Base-by-base conservation (phyloP, 306 rosid species). In the Prunus mongolica region DNA sequence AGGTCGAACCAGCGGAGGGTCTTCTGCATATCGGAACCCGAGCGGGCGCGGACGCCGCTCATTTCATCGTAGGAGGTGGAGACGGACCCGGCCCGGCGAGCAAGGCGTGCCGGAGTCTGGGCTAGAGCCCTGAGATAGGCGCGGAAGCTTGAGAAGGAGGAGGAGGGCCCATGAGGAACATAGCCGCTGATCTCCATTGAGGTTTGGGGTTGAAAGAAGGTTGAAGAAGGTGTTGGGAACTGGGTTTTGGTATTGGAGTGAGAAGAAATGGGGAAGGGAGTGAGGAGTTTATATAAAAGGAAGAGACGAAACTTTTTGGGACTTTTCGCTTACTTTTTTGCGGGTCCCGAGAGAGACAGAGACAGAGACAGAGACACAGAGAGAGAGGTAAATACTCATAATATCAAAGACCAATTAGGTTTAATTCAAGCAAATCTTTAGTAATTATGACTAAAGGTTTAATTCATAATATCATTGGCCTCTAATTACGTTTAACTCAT, bases 1-100 rank as follows among this genome's bases (percentile, higher is more conserved):
- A 94, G 88, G 85, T 94, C 97, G 64, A 74, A 90, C 96, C 98
- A 94, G 30, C 97, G 86, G 61, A 94, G 97, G 9, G 85, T 81
- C 57, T 77, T 88, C 56, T 83, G 83, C 98, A 94, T 92, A 78
- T 65, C 69, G 27, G 84, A 44, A 10, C 96, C 97, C 52, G 98
- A 91, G 12, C 85, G 91, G 78, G 90, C 82, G 9, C 91, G 82
- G 9, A 80, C 82, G 0, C 68, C 76, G 75, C 87, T 86, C 88
- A 86, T 84, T 81, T 94, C 97, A 0, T 90, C 95, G 76, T 79
- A 86, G 4, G 97, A 82, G 45, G 98, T 87, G 55, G 97, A 89
- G 27, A 90, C 86, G 0, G 98, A 87, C 13, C 80, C 28, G 41
- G 95, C 96, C 3, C 98, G 92, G 74, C 85, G 83, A 2, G 89